phyloP scores from a whole-genome alignment of 225 moss, liverwort and hornwort species.

The Pleurozium schreberi region DNA sequence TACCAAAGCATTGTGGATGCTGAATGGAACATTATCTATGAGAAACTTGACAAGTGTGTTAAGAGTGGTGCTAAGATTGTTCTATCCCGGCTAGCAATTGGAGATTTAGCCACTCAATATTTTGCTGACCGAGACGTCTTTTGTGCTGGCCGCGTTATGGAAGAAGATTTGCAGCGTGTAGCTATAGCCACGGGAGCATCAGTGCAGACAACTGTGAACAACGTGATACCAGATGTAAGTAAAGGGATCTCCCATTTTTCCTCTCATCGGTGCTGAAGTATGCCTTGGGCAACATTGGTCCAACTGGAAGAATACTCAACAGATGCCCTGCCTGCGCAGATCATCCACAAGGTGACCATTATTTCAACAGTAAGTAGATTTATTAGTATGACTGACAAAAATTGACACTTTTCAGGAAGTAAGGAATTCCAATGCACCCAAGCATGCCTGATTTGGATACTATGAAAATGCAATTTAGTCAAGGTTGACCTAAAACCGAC shows the following conservation, averaged over 20 bases:
- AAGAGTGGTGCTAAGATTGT: too few relatives aligned
- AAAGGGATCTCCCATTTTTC: neutral
- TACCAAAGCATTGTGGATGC: too few relatives aligned
- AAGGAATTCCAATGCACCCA: neutral
- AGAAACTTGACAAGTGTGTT: too few relatives aligned
- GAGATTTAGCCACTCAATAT: too few relatives aligned
- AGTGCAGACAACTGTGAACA: conserved; percentile 65
- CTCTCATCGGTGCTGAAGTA: conserved; percentile 8
- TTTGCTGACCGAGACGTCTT: too few relatives aligned
- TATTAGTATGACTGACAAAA: neutral
- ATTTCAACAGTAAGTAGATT: neutral
- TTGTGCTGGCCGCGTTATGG: too few relatives aligned
- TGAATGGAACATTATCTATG: too few relatives aligned
- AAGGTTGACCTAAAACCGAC: neutral
- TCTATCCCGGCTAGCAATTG: too few relatives aligned
- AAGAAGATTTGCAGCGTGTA: too few relatives aligned
- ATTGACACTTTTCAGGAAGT: neutral
- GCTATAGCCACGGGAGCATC: too few relatives aligned
- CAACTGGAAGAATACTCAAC: conserved; percentile 35
- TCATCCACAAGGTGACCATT: neutral
- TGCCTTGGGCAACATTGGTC: conserved; percentile 27
- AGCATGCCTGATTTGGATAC: neutral
- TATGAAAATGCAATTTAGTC: neutral
- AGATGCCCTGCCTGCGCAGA: conserved; percentile 3
- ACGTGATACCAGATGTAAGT: conserved; percentile 79